Base-by-base conservation (phyloP, 2,329 filamentous ascomycete genomes). In the Plenodomus biglobosus region DNA sequence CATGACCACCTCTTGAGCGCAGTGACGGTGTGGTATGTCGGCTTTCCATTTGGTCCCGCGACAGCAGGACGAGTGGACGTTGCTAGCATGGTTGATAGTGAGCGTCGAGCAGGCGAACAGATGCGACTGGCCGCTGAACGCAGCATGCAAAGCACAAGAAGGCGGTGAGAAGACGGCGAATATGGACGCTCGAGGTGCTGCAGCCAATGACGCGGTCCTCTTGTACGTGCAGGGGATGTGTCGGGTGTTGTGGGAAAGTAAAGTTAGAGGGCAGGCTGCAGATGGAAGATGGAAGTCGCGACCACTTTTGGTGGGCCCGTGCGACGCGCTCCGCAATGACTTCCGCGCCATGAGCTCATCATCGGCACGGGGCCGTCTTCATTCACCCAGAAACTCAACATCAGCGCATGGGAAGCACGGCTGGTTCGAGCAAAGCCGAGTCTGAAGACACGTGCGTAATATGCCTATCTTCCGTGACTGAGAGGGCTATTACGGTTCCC, bases 1-100 rank as follows among this genome's bases (percentile, higher is more conserved):
- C 91, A 84, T 35, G 90, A 95, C 92, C 92, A 96, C 59, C 92
- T 80, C 71, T 86, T 86, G 54, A 96, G 76, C 36, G 86, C 83
- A 15, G 90, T 95, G 50, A 88, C 73, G 1, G 90, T 95, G 52
- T 72, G 68, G 27, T 63, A 61, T 35, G 56, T 59, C 10, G 62
- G 51, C 42, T 61, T 66, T 42, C 61, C 63, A 45, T 61, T 65
- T 17, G 55, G 52, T 10, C 58, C 60, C 46, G 61, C 65, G 46
- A 60, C 64, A 30, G 63, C 49, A 44, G 66, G 64, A 48, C 66
- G 50, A 22, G 66, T 66, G 27, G 66, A 62, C 2, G 62, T 61
- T 48, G 61, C 59, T 59, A 65, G 55, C 68, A 70, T 71, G 51
- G 52, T 45, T n/a, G 55, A 48, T n/a, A 61, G 47, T 37, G 64